Evolutionary conservation across 257 asterid genomes (phyloP), one percentile per base, ranked within the genome.

Genomic region (Przewalskia tangutica): DNA sequence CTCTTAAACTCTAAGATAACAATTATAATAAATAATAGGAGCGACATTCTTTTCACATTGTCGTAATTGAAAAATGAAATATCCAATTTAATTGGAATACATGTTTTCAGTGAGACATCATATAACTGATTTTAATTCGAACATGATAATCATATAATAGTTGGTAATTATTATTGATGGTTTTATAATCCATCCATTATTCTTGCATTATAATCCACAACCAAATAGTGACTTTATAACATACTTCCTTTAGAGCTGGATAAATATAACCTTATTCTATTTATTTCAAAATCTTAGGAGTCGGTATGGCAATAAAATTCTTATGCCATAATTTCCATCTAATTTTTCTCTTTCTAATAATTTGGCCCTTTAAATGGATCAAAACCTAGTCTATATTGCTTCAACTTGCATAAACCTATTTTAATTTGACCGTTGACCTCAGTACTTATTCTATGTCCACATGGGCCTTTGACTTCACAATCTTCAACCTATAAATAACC

Each of bases 401-500:
- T 48, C 58, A 5, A 71, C 73, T 64, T 32, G 73, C 73, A 34
- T 64, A 64, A 5, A 8, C 77, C 56, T 7, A 70, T 71, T 71
- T 71, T 11, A 71, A 46, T 71, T 71, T 71, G 78, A 71, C 78
- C 78, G 6, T 46, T 71, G 40, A 71, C 58, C 58, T 44, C 5
- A 71, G 40, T 44, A 18, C 34, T 5, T 44, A 9, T 44, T 70
- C 56, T 18, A 42, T 54, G 77, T 78, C 82, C 66, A 59, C 70
- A 18, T 56, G 64, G 16, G 82, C 80, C 0, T 58, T 86, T 84
- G 93, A 90, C 92, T 84, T 89, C 83, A 6, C 4, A 55, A 60
- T 80, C 86, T 85, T 90, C 94, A 93, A 91, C 97, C 80, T 90
- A 89, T 90, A 91, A 64, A 91, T 81, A 9, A 3, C 32, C 13